Evolutionary conservation across 768 basidiomycete genomes (phyloP).

Genomic region (Steccherinum ochraceum): DNA sequence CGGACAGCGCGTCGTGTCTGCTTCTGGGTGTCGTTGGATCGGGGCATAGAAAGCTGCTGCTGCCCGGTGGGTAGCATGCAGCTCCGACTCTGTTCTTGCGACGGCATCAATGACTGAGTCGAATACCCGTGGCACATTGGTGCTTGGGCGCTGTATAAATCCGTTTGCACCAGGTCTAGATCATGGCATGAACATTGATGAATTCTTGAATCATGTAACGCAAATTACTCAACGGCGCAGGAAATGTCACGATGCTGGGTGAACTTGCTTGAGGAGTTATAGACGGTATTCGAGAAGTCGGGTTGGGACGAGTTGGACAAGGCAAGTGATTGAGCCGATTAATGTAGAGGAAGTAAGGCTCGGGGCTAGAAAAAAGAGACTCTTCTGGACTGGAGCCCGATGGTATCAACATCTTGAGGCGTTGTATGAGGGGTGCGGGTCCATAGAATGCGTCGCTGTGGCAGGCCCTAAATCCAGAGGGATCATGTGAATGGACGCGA

Average conservation of each 20-base stretch:
- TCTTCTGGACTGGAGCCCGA: background rate
- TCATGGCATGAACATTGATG: no score
- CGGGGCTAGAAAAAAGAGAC: constrained; percentile 28
- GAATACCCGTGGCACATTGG: no score
- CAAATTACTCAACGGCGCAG: no score
- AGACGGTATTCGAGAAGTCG: no score
- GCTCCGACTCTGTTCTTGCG: background rate
- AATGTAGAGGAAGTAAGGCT: constrained; percentile 28
- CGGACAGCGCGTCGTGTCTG: background rate
- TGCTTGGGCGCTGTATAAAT: no score
- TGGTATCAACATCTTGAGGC: constrained; percentile 5
- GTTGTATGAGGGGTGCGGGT: constrained; percentile 11
- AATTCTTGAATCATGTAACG: no score
- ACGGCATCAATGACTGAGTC: no score
- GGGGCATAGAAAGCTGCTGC: constrained; percentile 8
- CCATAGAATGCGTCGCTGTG: constrained; percentile 9
- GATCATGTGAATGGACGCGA: background rate
- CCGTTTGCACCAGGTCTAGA: no score
- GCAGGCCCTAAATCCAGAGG: constrained; percentile 8
- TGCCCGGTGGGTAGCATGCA: background rate
- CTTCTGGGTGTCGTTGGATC: background rate
- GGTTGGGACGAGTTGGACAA: no score
- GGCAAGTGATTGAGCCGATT: no score
- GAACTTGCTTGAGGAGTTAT: no score
- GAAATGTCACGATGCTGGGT: no score